These are phyloP conservation scores for Microdochium paspali DNA, from an alignment of 2,329 filamentous ascomycete species.

Conservation along the genomic window DNA sequence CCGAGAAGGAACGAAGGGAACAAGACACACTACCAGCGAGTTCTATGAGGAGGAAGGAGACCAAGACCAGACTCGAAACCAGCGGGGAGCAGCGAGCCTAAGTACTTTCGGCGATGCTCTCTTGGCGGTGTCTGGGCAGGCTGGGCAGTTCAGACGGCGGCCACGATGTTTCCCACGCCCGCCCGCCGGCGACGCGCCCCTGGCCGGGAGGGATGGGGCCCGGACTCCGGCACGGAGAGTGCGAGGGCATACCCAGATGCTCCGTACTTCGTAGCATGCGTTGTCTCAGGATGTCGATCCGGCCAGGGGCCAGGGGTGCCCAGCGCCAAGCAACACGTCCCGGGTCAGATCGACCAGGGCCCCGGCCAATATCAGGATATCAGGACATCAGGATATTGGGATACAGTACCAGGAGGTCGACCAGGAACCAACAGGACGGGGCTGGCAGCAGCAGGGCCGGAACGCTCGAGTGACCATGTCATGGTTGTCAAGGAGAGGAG, in stretches of 20 bases:
- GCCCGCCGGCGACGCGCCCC: conserved; percentile 7
- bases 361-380: not conserved
- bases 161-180: conserved; percentile 20
- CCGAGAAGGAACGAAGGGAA: conserved; percentile 35
- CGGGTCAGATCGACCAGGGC: not conserved
- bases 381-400: not conserved
- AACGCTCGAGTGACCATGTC: no score
- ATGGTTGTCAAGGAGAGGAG: no score
- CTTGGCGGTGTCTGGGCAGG: conserved; percentile 3
- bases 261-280: not conserved
- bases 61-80: conserved; percentile 14
- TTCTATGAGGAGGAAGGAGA: conserved; percentile 27
- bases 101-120: conserved; percentile 17
- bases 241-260: no score
- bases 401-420: no score
- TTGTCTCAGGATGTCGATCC: conserved; percentile 1
- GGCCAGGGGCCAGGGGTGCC: not conserved
- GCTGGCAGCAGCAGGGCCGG: no score
- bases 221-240: not conserved
- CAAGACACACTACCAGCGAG: conserved; percentile 38
- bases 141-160: not conserved
- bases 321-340: not conserved
- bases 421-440: no score
- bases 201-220: not conserved
- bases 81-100: conserved; percentile 20